Evolutionary conservation across 352 stramenopile genomes (phyloP).

Genomic region (Phytophthora hybrid): DNA sequence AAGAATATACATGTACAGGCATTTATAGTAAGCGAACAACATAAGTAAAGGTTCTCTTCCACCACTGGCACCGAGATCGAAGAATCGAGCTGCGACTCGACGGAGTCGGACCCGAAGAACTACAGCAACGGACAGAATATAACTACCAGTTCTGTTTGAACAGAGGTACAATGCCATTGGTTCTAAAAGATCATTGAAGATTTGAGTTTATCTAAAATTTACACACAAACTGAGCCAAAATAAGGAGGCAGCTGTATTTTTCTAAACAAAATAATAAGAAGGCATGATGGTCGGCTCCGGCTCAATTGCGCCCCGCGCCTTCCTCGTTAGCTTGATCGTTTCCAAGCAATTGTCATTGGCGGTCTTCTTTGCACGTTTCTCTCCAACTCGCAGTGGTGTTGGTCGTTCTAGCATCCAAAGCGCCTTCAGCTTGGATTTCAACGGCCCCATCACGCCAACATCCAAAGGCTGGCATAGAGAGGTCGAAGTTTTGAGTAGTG

Average conservation of each 20-base stretch:
- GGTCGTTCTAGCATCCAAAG: slow-evolving; percentile 6
- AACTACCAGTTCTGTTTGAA: background rate
- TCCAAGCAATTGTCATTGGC: slow-evolving; percentile 14
- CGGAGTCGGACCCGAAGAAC: too few species aligned
- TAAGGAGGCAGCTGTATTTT: slow-evolving; percentile 25
- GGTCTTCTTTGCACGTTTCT: slow-evolving; percentile 4
- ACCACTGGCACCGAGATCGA: too few species aligned
- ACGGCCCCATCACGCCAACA: slow-evolving; percentile 14
- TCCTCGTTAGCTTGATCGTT: slow-evolving; percentile 16
- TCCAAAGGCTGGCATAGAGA: slow-evolving; percentile 10
- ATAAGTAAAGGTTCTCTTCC: too few species aligned
- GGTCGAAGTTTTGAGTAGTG: slow-evolving; percentile 3
- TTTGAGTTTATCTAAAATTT: too few species aligned
- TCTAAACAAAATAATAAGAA: slow-evolving; percentile 15
- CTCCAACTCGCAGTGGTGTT: background rate
- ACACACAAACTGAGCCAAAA: slow-evolving; percentile 1
- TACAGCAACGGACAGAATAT: slow-evolving; percentile 2
- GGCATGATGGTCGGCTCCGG: slow-evolving; percentile 1
- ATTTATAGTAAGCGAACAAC: too few species aligned
- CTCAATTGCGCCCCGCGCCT: slow-evolving; percentile 18
- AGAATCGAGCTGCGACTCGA: too few species aligned
- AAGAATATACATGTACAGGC: too few species aligned
- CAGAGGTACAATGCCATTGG: too few species aligned
- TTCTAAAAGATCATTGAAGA: background rate
- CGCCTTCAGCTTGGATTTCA: slow-evolving; percentile 16